Conservation (phyloP, 1,284 basidiomycete genomes). For the Bjerkandera adusta region DNA sequence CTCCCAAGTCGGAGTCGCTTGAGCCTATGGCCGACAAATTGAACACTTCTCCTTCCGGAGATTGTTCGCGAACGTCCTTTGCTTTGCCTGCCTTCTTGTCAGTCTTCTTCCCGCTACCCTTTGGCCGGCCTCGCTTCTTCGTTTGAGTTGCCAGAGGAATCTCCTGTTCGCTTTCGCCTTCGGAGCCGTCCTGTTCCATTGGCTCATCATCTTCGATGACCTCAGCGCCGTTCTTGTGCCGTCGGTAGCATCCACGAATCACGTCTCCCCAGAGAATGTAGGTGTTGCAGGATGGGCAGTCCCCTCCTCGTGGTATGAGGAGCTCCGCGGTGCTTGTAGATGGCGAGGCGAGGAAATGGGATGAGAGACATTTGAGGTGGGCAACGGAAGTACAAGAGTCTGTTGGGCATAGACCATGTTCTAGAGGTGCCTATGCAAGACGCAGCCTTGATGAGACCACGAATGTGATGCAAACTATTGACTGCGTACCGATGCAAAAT, state of each 20-base stretch:
- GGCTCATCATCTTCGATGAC: conserved; percentile 26
- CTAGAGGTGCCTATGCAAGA: too few species aligned
- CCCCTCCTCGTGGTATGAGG: conserved; percentile 64
- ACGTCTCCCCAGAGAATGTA: conserved; percentile 74
- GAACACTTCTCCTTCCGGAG: too few species aligned
- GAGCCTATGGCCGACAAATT: too few species aligned
- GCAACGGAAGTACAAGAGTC: conserved; percentile 49
- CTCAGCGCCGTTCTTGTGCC: conserved; percentile 37
- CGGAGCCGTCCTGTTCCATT: conserved; percentile 30
- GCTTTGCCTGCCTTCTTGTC: neutral
- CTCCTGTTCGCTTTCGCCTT: conserved; percentile 11
- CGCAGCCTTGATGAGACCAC: too few species aligned
- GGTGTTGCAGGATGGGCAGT: conserved; percentile 52
- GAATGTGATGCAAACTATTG: conserved; percentile 3
- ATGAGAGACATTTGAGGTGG: conserved; percentile 72
- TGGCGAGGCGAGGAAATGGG: conserved; percentile 45
- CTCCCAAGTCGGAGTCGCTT: too few species aligned
- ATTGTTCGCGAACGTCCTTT: too few species aligned
- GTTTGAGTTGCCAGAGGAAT: conserved; percentile 1
- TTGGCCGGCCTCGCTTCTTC: conserved; percentile 7
- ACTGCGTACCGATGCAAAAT: conserved; percentile 43
- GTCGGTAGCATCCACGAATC: conserved; percentile 65
- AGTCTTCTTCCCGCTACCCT: neutral
- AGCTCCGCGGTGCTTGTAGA: conserved; percentile 21
- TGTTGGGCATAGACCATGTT: conserved; percentile 51